A percentile compares a stretch with the other conserved stretches of the same genome.
These are phyloP conservation scores for Exutisphaerella laricina DNA, from an alignment of 2,329 filamentous ascomycete genomes.

Conservation along the genomic window DNA sequence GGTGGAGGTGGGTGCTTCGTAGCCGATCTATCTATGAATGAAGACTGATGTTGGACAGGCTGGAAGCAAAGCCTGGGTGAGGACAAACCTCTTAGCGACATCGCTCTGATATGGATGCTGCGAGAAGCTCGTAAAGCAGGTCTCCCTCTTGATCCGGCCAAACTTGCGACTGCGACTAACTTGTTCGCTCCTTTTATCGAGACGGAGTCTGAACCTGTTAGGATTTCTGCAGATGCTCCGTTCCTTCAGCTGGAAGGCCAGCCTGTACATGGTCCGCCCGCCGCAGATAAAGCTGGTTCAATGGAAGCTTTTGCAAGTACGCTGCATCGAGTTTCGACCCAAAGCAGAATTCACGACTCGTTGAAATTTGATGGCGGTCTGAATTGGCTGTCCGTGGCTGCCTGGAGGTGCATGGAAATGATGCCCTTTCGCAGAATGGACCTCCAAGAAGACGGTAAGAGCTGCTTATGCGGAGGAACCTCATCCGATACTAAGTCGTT, in stretches of 20 bases:
- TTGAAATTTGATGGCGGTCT: constrained; percentile 12
- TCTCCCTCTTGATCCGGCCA: constrained; percentile 61
- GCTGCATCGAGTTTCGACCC: constrained; percentile 8
- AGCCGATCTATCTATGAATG: too few species aligned
- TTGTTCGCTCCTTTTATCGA: constrained; percentile 11
- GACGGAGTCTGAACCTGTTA: neutral
- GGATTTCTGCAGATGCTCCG: constrained; percentile 4
- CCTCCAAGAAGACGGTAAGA: constrained; percentile 54
- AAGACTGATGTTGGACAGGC: too few species aligned
- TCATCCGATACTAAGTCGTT: neutral
- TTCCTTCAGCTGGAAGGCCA: constrained; percentile 8
- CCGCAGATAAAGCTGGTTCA: neutral
- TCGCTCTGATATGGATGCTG: constrained; percentile 48
- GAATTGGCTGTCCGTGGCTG: constrained; percentile 6
- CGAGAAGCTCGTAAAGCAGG: constrained; percentile 60
- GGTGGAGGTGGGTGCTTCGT: too few species aligned
- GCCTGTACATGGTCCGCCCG: neutral
- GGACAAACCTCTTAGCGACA: constrained; percentile 12
- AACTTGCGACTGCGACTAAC: constrained; percentile 40
- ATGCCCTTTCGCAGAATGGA: constrained; percentile 56
- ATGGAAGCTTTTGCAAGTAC: constrained; percentile 1
- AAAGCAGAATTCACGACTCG: constrained; percentile 11
- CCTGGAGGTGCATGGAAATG: constrained; percentile 8
- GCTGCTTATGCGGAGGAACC: neutral
- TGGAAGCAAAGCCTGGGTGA: constrained; percentile 9